Base-by-base conservation (phyloP, 208 protist species). In the Acanthamoeba healyi region DNA sequence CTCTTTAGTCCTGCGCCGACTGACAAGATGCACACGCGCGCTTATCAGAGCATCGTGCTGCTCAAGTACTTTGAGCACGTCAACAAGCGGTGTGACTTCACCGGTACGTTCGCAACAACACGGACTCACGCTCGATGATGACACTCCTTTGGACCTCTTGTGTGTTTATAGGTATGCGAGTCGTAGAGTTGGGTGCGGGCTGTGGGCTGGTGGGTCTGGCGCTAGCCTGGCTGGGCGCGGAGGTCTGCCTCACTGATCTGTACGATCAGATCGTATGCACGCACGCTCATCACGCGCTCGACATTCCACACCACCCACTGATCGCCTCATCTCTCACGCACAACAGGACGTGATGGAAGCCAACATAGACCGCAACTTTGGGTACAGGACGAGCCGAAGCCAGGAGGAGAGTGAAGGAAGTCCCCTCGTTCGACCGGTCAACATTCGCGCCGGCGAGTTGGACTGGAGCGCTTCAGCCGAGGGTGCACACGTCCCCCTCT, bases 11-110 rank as follows among this genome's bases (percentile, higher is more conserved):
- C 54, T 17, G 4, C 54, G 10, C 15, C 54, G 5, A 15, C 26
- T 34, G 14, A 17, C 58, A 14, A 34, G 1, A 54, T 54, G 15
- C 58, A n/a, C 58, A 24, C 58, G 3, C 15, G 58, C 19, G 14
- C 2, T 22, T 58, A 5, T 70, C 67, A 77, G 67, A 84, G 74
- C 74, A 84, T 84, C 10, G 74, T 84, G 42, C 42, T 84, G 19
- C 74, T 84, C 29, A 84, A 84, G 74, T 84, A 84, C 24, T 84
- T 84, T 12, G 74, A 84, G 14, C 74, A 84, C n/a, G 32, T 84
- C 58, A 40, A 26, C 22, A 44, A 56, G 22, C 74, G 44, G 3
- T 84, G 54, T 44, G 44, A 84, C 42, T 84, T 84, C n/a, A 26
- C 74, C 10, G 74, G 74, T 84, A 42, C 9, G 5, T 49, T 0